phyloP scores from a whole-genome alignment of 257 asterid genomes.

The Scutellaria minor region DNA sequence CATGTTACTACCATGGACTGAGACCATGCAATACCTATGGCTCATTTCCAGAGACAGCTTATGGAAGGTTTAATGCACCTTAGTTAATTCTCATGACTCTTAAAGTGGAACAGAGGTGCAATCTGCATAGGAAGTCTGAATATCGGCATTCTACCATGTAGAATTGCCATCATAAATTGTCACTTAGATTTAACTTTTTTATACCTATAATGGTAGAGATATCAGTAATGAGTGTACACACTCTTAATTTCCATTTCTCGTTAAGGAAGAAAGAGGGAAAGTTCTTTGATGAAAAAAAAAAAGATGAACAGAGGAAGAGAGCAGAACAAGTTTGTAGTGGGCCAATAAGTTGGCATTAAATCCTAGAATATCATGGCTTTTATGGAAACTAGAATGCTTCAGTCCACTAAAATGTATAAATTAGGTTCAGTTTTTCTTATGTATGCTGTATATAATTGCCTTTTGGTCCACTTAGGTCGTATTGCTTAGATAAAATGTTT shows the following conservation, averaged over 20 bases:
- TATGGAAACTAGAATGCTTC: slow-evolving; percentile 2
- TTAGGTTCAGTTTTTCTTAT: slow-evolving; percentile 10
- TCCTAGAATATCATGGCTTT: neutral
- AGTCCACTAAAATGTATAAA: neutral
- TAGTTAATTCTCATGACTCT: neutral
- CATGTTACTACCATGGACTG: too few species aligned
- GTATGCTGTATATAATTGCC: neutral
- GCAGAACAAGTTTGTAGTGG: slow-evolving; percentile 19
- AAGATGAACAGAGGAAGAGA: neutral
- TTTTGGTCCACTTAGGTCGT: slow-evolving; percentile 6
- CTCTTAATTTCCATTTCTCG: neutral
- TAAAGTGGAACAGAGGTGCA: neutral
- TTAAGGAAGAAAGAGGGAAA: too few species aligned
- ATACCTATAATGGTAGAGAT: neutral
- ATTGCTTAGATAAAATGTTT: slow-evolving; percentile 11
- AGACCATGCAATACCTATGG: too few species aligned
- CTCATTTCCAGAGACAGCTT: neutral
- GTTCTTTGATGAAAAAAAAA: neutral
- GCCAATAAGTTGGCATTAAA: neutral
- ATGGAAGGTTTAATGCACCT: neutral
- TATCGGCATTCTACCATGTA: neutral
- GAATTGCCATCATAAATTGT: neutral
- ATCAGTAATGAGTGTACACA: slow-evolving; percentile 9
- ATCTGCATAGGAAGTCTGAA: neutral
- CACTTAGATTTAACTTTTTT: neutral